Evolutionary conservation across 2,329 filamentous ascomycete species (phyloP).

Genomic region (Alternaria sp.): DNA sequence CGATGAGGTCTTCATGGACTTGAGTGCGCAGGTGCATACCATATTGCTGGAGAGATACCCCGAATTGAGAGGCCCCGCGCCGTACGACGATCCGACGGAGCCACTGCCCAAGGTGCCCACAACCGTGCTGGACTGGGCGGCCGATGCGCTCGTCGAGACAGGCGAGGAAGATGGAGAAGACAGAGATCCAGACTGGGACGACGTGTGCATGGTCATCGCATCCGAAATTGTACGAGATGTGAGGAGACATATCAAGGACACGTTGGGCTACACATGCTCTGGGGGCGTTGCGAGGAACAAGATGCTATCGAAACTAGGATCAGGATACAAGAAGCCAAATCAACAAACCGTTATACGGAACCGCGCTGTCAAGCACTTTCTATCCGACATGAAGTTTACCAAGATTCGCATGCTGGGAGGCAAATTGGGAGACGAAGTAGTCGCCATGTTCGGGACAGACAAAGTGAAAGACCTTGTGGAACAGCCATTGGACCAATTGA

Average conservation of each 20-base stretch:
- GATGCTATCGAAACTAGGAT: constrained; percentile 92
- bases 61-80: constrained; percentile 70
- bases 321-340: constrained; percentile 90
- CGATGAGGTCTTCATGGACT: constrained; percentile 93
- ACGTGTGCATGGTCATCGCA: constrained; percentile 83
- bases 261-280: constrained; percentile 87
- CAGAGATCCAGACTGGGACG: constrained; percentile 93
- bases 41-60: constrained; percentile 78
- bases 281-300: constrained; percentile 90
- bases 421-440: constrained; percentile 88
- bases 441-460: constrained; percentile 81
- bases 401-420: constrained; percentile 96
- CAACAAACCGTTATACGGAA: constrained; percentile 93
- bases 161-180: constrained; percentile 75
- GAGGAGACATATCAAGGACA: constrained; percentile 70
- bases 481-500: constrained; percentile 76
- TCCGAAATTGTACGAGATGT: constrained; percentile 86
- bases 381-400: constrained; percentile 87
- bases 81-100: constrained; percentile 75
- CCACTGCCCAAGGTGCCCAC: constrained; percentile 74
- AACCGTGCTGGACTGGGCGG: constrained; percentile 80
- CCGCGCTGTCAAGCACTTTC: constrained; percentile 78
- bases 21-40: constrained; percentile 82
- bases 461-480: constrained; percentile 75
- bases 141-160: constrained; percentile 81